Base-by-base conservation (phyloP, 768 basidiomycete genomes). In the Strobilomyces dryophilus region DNA sequence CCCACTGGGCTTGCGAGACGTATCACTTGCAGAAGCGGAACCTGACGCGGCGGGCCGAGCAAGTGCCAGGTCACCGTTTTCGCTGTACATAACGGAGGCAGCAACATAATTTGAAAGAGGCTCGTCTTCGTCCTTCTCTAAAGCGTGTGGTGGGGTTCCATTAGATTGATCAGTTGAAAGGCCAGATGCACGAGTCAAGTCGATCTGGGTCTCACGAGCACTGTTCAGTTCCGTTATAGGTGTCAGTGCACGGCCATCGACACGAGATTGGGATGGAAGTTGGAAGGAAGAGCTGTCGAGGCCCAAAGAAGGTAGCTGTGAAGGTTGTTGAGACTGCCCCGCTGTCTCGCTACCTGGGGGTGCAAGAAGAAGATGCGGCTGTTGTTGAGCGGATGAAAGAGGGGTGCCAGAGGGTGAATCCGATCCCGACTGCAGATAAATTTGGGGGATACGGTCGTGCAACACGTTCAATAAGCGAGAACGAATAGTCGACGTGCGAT, bases 401-500 rank as follows among this genome's bases (percentile, higher is more conserved):
- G 53, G 66, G 27, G 61, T 42, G n/a, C 55, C 39, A 45, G 60
- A 62, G 15, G 60, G 39, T 4, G 12, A 53, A 35, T 48, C 55
- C 4, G 37, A 37, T 47, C 11, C 56, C 21, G 52, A 45, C 18
- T 56, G 56, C 20, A 59, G 54, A 43, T 70, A 67, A 35, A 65
- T 60, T 43, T 69, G 74, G 34, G 76, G 77, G 81, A 92, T 83
- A 48, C 85, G 80, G 35, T 82, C 76, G n/a, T 74, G 68, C 31
- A 90, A 72, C 21, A 91, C 78, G 42, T 76, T 75, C 54, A 84
- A 74, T 49, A 93, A 74, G 53, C 79, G 76, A 6, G 79, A 73
- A 14, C 92, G 78, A 57, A 88, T 77, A 9, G 74, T 71, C 4
- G 89, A 86, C 7, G 89, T 91, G n/a, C 80, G 79, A 58, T 91